Evolutionary conservation across 2,329 filamentous ascomycete genomes (phyloP), one percentile per base, ranked within the genome.

Genomic region (Dendryphion nanum): DNA sequence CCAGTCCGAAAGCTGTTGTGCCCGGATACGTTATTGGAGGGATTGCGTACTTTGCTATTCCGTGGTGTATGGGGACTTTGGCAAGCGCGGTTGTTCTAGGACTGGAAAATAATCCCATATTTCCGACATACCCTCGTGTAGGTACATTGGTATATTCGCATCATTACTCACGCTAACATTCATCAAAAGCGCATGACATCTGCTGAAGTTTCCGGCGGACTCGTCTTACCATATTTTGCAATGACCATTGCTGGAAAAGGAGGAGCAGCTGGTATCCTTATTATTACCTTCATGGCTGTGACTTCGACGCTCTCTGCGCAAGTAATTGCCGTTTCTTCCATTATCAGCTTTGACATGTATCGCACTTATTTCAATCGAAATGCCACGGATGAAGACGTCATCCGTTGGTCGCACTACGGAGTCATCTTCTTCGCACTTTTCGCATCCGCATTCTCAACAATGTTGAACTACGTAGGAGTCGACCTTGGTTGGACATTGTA

Each of bases 401-500:
- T 79, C 26, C 69, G 68, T 0, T 72, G 71, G 59, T 75, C 69
- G 33, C 76, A 79, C 42, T 69, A 73, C 8, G 74, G 74, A 1
- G 75, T 79, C 1, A 64, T 78, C 1, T 71, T 73, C 41, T 78
- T 77, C 32, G 73, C 70, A 0, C 48, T 76, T 0, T 74, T 79
- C 39, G 71, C 73, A 0, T 73, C 75, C 0, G 70, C 65, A 0
- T 77, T 79, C 41, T 73, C 73, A 7, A 77, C 74, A 0, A 70
- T 74, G 35, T 54, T 79, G 1, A 68, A 78, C 54, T 76, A 78
- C 31, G 75, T 74, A 0, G 74, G 74, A 0, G 70, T 78, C 4
- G 71, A 78, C 32, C 63, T 79, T 0, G 70, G 71, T 1, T 79
- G 75, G 76, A 76, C 73, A 0, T 42, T 77, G 2, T 77, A 78